These are phyloP conservation scores for Yarrowia bubula DNA, from an alignment of 805 yeast genomes.

Conservation along the genomic window DNA sequence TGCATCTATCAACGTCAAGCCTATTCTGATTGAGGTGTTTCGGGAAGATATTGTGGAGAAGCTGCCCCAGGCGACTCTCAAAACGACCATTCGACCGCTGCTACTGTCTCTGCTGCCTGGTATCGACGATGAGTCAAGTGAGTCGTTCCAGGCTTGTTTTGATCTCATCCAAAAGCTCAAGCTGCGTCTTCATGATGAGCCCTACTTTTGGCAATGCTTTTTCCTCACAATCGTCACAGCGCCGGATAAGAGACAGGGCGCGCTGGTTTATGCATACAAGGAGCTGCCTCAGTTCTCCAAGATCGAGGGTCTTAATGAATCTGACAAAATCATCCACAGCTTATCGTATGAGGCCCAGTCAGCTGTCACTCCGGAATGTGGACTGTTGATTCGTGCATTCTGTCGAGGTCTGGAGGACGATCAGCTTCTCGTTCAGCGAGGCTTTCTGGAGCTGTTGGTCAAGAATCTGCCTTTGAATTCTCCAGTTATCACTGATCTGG, in stretches of 20 bases:
- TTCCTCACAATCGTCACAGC: constrained; percentile 73
- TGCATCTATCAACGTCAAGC: constrained; percentile 86
- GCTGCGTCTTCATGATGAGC: constrained; percentile 56
- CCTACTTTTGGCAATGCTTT: constrained; percentile 83
- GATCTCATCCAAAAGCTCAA: constrained; percentile 60
- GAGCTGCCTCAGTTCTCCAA: constrained; percentile 57
- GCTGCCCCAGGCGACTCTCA: constrained; percentile 50
- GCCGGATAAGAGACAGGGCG: constrained; percentile 80
- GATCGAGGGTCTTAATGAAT: background rate
- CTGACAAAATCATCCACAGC: constrained; percentile 21
- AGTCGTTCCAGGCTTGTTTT: constrained; percentile 64
- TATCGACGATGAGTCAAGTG: constrained; percentile 88
- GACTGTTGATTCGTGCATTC: constrained; percentile 71
- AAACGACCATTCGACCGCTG: constrained; percentile 63
- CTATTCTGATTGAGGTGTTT: constrained; percentile 65
- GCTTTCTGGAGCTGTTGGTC: constrained; percentile 77
- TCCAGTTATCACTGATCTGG: constrained; percentile 49
- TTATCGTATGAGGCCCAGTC: constrained; percentile 51
- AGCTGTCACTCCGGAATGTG: constrained; percentile 73
- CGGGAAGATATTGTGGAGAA: constrained; percentile 51
- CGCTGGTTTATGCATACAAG: constrained; percentile 68
- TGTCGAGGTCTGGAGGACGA: constrained; percentile 66
- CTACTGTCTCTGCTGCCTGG: constrained; percentile 78
- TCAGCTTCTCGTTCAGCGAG: constrained; percentile 73
- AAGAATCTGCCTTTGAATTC: constrained; percentile 66